phyloP scores from a whole-genome alignment of 2,329 filamentous ascomycete species.

The Claviceps digitariae region DNA sequence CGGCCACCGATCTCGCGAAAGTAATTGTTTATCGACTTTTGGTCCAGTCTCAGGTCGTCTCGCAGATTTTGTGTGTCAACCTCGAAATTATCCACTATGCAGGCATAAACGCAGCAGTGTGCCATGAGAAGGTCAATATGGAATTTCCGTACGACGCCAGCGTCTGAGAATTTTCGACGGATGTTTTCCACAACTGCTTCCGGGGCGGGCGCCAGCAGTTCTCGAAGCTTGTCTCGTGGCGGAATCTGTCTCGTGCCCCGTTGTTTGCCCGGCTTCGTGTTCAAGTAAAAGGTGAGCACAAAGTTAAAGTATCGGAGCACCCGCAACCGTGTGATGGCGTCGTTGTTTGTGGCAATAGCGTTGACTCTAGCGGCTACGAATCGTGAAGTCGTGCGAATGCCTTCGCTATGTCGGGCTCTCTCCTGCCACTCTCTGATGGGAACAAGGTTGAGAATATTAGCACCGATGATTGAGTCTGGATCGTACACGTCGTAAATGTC shows the following conservation, averaged over 20 bases:
- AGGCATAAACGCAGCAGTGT: slow-evolving; percentile 56
- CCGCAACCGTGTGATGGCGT: slow-evolving; percentile 38
- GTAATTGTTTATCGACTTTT: slow-evolving; percentile 56
- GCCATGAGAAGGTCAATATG: slow-evolving; percentile 59
- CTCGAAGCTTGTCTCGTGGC: slow-evolving; percentile 46
- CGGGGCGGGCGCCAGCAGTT: slow-evolving; percentile 42
- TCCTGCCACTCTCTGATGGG: slow-evolving; percentile 65
- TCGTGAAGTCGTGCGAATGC: slow-evolving; percentile 42
- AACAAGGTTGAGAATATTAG: slow-evolving; percentile 52
- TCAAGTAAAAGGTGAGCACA: slow-evolving; percentile 39
- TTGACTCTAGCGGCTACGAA: slow-evolving; percentile 54
- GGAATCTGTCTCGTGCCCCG: slow-evolving; percentile 39
- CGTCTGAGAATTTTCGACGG: slow-evolving; percentile 54
- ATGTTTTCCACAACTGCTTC: slow-evolving; percentile 53
- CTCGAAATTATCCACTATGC: slow-evolving; percentile 60
- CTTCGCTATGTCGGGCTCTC: slow-evolving; percentile 42
- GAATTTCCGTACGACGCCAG: slow-evolving; percentile 53
- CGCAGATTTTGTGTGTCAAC: slow-evolving; percentile 57
- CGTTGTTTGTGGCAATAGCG: slow-evolving; percentile 37
- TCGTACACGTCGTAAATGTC: slow-evolving; percentile 63
- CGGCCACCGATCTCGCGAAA: slow-evolving; percentile 64
- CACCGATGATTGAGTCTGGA: slow-evolving; percentile 50
- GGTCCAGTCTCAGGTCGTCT: slow-evolving; percentile 59
- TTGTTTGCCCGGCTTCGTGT: slow-evolving; percentile 31
- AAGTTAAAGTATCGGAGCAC: slow-evolving; percentile 48